Percentiles rank a stretch among this genome's conserved stretches.
These are phyloP conservation scores for Acer saccharum DNA, from an alignment of 345 rosid species.

Conservation along the genomic window DNA sequence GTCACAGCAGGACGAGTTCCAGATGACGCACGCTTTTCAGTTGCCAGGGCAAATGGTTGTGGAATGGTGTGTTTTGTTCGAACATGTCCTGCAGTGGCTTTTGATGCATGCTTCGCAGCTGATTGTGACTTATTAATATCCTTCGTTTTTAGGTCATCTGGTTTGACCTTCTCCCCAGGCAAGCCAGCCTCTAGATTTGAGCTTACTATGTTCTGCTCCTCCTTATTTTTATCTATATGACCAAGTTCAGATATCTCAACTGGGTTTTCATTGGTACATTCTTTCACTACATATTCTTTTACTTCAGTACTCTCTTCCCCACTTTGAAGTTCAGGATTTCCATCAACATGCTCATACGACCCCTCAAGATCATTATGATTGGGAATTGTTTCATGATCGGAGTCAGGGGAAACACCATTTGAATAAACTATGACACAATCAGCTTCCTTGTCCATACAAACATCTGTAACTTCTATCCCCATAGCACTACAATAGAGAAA, in stretches of 20 bases:
- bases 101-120: slow-evolving; percentile 46
- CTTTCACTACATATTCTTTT: slow-evolving; percentile 81
- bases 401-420: slow-evolving; percentile 46
- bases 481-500: slow-evolving; percentile 38
- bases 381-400: slow-evolving; percentile 44
- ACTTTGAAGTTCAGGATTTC: slow-evolving; percentile 42
- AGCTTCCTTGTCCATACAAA: slow-evolving; percentile 84
- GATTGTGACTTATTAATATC: slow-evolving; percentile 33
- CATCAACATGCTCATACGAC: slow-evolving; percentile 47
- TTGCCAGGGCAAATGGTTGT: slow-evolving; percentile 82
- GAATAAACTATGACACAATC: slow-evolving; percentile 56
- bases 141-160: slow-evolving; percentile 31
- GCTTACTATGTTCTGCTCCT: slow-evolving; percentile 29
- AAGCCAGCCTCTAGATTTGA: slow-evolving; percentile 30
- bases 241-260: slow-evolving; percentile 39
- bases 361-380: slow-evolving; percentile 40
- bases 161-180: slow-evolving; percentile 29
- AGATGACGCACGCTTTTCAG: slow-evolving; percentile 84
- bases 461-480: slow-evolving; percentile 60
- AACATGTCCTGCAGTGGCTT: slow-evolving; percentile 39
- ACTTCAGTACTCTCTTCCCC: slow-evolving; percentile 60
- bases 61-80: slow-evolving; percentile 78
- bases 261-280: slow-evolving; percentile 63
- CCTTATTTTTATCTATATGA: slow-evolving; percentile 29
- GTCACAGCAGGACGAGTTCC: slow-evolving; percentile 49